These are phyloP conservation scores for Lactifluus rugatus DNA, from an alignment of 768 basidiomycete genomes.

Conservation along the genomic window DNA sequence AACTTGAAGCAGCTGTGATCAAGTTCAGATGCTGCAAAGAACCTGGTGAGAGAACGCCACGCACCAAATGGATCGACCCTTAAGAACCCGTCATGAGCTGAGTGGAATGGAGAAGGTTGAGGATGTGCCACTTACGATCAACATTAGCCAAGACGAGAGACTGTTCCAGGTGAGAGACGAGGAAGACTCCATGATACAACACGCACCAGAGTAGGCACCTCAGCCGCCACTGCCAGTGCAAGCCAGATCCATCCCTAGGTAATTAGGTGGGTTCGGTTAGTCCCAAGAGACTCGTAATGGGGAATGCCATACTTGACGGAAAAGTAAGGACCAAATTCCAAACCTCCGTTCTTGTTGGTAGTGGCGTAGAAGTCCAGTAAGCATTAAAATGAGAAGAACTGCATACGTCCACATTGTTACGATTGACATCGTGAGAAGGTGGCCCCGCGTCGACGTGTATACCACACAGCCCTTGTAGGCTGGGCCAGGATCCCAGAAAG, in stretches of 20 bases:
- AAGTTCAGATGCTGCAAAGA: background rate
- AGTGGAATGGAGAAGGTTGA: background rate
- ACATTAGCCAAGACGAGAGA: background rate
- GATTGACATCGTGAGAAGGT: conserved; percentile 1
- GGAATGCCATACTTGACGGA: background rate
- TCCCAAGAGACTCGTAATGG: too few relatives aligned
- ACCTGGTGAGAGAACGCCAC: background rate
- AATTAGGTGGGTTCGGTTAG: background rate
- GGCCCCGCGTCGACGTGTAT: background rate
- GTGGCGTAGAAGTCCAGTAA: background rate
- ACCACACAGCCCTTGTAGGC: conserved; percentile 1
- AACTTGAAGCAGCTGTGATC: background rate
- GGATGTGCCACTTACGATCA: background rate
- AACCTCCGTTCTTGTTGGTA: background rate
- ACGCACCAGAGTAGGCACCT: conserved; percentile 9
- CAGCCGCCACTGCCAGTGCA: conserved; percentile 3
- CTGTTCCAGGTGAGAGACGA: background rate
- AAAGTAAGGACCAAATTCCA: conserved; percentile 1
- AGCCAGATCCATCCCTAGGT: conserved; percentile 11
- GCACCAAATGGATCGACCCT: conserved; percentile 5
- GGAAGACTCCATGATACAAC: background rate
- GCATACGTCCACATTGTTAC: conserved; percentile 1
- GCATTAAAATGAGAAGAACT: conserved; percentile 1
- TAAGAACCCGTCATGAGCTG: background rate
- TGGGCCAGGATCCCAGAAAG: background rate